Percentiles rank a stretch among this genome's conserved stretches.
Conservation (phyloP, 2,329 filamentous ascomycete species). For the Sphaerulina musiva region DNA sequence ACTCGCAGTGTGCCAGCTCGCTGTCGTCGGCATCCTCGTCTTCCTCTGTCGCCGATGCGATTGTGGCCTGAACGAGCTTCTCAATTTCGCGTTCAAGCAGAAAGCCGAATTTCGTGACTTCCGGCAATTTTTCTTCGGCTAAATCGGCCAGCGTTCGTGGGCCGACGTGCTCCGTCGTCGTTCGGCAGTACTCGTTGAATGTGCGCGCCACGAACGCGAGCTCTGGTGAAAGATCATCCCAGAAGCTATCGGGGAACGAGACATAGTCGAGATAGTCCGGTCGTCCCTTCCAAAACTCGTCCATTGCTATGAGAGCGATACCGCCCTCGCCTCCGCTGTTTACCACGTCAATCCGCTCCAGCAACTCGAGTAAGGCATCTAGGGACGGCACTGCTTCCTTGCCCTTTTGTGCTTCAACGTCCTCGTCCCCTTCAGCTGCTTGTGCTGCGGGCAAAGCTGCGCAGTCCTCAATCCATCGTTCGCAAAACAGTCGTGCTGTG, state of each 20-base stretch:
- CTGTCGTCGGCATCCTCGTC: constrained; percentile 59
- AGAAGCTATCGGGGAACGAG: constrained; percentile 63
- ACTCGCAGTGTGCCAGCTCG: constrained; percentile 83
- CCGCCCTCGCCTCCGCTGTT: constrained; percentile 86
- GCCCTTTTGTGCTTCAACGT: constrained; percentile 41
- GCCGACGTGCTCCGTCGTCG: constrained; percentile 51
- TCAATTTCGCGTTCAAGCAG: constrained; percentile 75
- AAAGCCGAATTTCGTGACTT: constrained; percentile 85
- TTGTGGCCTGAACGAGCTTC: constrained; percentile 59
- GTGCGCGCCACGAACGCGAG: constrained; percentile 84
- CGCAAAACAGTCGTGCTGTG: constrained; percentile 79
- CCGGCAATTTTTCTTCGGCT: constrained; percentile 87
- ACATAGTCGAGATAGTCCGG: constrained; percentile 72
- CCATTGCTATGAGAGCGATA: constrained; percentile 89
- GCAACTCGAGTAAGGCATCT: constrained; percentile 78
- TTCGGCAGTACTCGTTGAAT: constrained; percentile 88
- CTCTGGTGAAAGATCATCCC: constrained; percentile 75
- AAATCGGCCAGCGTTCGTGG: constrained; percentile 68
- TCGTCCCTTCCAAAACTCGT: constrained; percentile 88
- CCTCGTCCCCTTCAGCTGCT: constrained; percentile 49
- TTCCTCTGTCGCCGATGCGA: constrained; percentile 46
- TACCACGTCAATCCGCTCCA: constrained; percentile 89
- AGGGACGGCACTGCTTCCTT: constrained; percentile 59
- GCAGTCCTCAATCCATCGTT: constrained; percentile 97
- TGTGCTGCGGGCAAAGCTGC: constrained; percentile 59